These are phyloP conservation scores for Blastomyces percursus DNA, from an alignment of 2,329 filamentous ascomycete genomes.

Conservation along the genomic window DNA sequence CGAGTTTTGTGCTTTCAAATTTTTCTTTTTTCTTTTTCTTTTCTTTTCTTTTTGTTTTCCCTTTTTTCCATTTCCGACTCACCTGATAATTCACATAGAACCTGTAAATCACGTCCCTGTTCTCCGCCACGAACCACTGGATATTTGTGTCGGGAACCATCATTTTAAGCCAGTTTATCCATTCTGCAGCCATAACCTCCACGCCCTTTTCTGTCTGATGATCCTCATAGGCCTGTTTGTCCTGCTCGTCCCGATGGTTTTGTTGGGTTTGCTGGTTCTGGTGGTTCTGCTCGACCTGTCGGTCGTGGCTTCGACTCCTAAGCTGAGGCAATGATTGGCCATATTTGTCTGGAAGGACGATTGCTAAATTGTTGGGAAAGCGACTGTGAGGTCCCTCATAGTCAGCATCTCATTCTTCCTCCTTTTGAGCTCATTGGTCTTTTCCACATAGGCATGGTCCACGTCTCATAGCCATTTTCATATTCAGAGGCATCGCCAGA, in stretches of 20 bases:
- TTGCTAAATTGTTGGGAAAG: neutral
- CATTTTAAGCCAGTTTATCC: neutral
- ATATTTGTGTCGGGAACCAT: neutral
- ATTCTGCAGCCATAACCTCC: neutral
- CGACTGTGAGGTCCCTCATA: neutral
- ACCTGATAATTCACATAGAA: constrained; percentile 4
- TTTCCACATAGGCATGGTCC: neutral
- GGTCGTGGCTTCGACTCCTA: neutral
- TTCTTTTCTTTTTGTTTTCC: neutral
- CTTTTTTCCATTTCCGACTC: neutral
- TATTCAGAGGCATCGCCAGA: neutral
- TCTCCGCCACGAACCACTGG: constrained; percentile 2
- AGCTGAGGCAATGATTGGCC: neutral
- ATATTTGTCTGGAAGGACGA: neutral
- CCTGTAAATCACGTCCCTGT: neutral
- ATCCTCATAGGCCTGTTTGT: neutral
- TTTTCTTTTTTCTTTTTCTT: neutral
- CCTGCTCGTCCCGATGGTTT: neutral
- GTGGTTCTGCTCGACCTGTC: neutral
- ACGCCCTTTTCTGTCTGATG: neutral
- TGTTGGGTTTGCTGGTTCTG: neutral
- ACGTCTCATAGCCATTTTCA: neutral
- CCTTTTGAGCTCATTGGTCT: neutral
- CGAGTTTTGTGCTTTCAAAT: too few species aligned
- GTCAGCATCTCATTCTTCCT: neutral